phyloP scores from a whole-genome alignment of 331 rosid species.

The Erythrophleum ivorense region DNA sequence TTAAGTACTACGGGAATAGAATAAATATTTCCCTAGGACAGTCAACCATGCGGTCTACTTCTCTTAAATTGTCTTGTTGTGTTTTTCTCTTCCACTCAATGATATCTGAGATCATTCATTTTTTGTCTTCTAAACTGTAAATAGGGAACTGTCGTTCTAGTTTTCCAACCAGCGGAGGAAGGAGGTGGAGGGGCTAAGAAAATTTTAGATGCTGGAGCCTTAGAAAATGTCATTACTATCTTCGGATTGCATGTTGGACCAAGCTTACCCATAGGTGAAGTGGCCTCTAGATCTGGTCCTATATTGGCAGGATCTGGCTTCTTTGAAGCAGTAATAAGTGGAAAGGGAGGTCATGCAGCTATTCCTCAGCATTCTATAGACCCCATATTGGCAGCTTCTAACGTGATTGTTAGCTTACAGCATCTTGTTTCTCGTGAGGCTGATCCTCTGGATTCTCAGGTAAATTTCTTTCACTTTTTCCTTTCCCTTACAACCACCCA shows the following conservation, averaged over 20 bases:
- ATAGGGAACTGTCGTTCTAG: conserved; percentile 85
- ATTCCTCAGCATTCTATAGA: conserved; percentile 80
- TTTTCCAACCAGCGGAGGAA: conserved; percentile 96
- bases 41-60: not conserved
- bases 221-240: conserved; percentile 75
- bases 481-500: not conserved
- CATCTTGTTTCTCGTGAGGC: conserved; percentile 87
- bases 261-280: conserved; percentile 59
- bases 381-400: conserved; percentile 82
- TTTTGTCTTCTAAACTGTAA: conserved; percentile 28
- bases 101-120: conserved; percentile 13
- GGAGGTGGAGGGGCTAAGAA: conserved; percentile 78
- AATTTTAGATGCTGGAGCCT: conserved; percentile 60
- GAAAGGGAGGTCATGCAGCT: conserved; percentile 94
- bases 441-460: conserved; percentile 84
- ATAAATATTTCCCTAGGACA: not conserved
- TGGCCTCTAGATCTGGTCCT: conserved; percentile 64
- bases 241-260: conserved; percentile 75
- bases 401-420: conserved; percentile 81
- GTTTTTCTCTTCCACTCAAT: conserved; percentile 1
- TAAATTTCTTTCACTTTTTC: conserved; percentile 17
- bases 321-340: conserved; percentile 79
- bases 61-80: not conserved
- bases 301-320: conserved; percentile 67
- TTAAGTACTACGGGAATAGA: not conserved